Evolutionary conservation across 371 early-diverging fungal genomes (phyloP).

Genomic region (Dinochytrium kinnereticum): DNA sequence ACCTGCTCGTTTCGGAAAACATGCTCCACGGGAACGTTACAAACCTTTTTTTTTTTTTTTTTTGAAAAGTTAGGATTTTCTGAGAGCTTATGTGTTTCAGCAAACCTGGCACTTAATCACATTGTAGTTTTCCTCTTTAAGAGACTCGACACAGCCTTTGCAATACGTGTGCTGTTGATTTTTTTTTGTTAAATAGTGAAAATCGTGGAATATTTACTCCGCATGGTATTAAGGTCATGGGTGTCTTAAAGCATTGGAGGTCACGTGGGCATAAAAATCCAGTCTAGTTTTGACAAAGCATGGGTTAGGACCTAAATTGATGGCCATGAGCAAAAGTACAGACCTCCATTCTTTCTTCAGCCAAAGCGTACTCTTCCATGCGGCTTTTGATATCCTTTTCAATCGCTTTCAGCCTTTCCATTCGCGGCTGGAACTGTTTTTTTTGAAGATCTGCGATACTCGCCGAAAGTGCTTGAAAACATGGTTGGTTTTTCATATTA

Average conservation of each 20-base stretch:
- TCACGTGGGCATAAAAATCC: conserved; percentile 57
- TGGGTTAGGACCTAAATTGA: too few relatives aligned
- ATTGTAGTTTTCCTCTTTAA: conserved; percentile 59
- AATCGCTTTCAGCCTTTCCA: conserved; percentile 54
- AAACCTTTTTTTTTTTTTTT: conserved; percentile 46
- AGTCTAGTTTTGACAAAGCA: conserved; percentile 44
- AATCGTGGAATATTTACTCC: conserved; percentile 36
- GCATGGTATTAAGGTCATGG: conserved; percentile 53
- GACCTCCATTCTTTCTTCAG: conserved; percentile 60
- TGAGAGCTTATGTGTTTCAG: too few relatives aligned
- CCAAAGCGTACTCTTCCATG: conserved; percentile 55
- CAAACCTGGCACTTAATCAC: conserved; percentile 49
- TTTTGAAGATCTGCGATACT: conserved; percentile 43
- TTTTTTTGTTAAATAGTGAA: not conserved
- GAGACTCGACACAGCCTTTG: conserved; percentile 45
- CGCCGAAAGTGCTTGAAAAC: conserved; percentile 27
- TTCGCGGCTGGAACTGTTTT: conserved; percentile 58
- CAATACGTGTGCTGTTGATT: conserved; percentile 54
- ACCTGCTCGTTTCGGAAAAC: conserved; percentile 54
- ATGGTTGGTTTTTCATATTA: not conserved
- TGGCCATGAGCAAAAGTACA: not conserved
- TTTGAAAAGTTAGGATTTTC: conserved; percentile 31
- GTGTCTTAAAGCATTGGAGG: conserved; percentile 47
- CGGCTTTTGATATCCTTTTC: conserved; percentile 54
- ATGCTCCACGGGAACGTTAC: conserved; percentile 38